Evolutionary conservation across 352 stramenopile species (phyloP).

Genomic region (Phytophthora pistaciae): DNA sequence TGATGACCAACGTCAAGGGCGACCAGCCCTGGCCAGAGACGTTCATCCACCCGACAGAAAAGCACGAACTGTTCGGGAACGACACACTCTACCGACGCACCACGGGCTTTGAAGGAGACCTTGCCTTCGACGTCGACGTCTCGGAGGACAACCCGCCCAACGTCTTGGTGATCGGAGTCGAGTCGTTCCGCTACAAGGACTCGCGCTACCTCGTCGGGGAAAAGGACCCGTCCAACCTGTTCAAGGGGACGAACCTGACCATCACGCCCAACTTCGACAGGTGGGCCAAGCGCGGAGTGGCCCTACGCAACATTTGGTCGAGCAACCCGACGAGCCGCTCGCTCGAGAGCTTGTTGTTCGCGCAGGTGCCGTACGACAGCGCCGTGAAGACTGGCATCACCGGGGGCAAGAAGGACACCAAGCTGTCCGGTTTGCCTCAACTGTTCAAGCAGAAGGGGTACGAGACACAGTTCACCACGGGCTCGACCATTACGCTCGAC

Average conservation of each 20-base stretch:
- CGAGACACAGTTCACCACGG: constrained; percentile 66
- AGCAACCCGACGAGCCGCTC: constrained; percentile 66
- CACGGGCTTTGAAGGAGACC: constrained; percentile 50
- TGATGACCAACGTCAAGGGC: constrained; percentile 11
- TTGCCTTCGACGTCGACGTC: constrained; percentile 53
- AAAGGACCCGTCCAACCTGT: constrained; percentile 45
- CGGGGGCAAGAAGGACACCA: constrained; percentile 35
- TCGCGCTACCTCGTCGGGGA: constrained; percentile 59
- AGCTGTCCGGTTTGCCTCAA: constrained; percentile 58
- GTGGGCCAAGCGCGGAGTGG: constrained; percentile 59
- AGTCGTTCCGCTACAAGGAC: constrained; percentile 66
- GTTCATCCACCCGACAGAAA: constrained; percentile 29
- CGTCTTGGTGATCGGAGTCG: constrained; percentile 56
- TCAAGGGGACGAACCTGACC: constrained; percentile 33
- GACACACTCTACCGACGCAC: constrained; percentile 28
- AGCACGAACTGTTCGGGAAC: constrained; percentile 22
- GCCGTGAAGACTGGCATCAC: constrained; percentile 51
- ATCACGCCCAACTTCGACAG: constrained; percentile 61
- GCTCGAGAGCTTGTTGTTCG: constrained; percentile 66
- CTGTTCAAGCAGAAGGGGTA: constrained; percentile 62
- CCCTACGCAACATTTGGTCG: constrained; percentile 67
- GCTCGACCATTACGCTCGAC: constrained; percentile 40
- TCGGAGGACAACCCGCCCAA: constrained; percentile 46
- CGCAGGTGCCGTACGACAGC: constrained; percentile 65
- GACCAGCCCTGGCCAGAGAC: constrained; percentile 25